Conservation (phyloP, 352 stramenopile species). For the Pythium aristosporum region DNA sequence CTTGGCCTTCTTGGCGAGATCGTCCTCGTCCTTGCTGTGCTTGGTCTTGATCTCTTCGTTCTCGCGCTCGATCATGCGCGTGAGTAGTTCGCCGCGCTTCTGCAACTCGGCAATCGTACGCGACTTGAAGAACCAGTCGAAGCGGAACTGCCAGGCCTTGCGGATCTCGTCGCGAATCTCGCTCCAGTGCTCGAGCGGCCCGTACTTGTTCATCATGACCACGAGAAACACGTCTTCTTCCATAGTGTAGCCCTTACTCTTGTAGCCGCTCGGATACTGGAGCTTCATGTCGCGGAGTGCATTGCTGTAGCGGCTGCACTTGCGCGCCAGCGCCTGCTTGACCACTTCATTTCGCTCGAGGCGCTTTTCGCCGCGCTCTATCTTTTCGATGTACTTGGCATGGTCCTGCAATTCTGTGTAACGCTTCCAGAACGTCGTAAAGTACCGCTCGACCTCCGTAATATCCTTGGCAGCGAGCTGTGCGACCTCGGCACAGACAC, state of each 20-base stretch:
- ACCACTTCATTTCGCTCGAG: constrained; percentile 95
- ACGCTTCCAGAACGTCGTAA: constrained; percentile 94
- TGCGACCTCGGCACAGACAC: constrained; percentile 90
- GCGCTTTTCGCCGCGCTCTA: constrained; percentile 96
- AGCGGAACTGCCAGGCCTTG: constrained; percentile 98
- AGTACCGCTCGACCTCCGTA: constrained; percentile 93
- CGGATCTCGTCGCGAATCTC: constrained; percentile 98
- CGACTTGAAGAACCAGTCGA: constrained; percentile 99
- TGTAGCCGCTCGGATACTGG: constrained; percentile 86
- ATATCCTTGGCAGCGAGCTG: constrained; percentile 89
- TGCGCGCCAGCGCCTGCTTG: constrained; percentile 94
- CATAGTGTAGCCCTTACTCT: constrained; percentile 94
- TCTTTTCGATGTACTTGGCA: constrained; percentile 93
- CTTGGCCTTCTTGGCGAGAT: constrained; percentile 78
- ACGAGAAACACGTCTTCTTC: constrained; percentile 99
- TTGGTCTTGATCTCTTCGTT: constrained; percentile 88
- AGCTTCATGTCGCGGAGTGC: constrained; percentile 88
- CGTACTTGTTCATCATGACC: constrained; percentile 99
- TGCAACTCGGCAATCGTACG: constrained; percentile 96
- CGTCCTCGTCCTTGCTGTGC: constrained; percentile 67
- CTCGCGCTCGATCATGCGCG: constrained; percentile 94
- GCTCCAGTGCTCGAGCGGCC: constrained; percentile 94
- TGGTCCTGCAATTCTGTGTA: constrained; percentile 93
- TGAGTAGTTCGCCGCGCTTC: constrained; percentile 95
- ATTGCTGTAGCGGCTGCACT: constrained; percentile 94